Base-by-base conservation (phyloP, 768 basidiomycete species). In the Ramaria sp. region DNA sequence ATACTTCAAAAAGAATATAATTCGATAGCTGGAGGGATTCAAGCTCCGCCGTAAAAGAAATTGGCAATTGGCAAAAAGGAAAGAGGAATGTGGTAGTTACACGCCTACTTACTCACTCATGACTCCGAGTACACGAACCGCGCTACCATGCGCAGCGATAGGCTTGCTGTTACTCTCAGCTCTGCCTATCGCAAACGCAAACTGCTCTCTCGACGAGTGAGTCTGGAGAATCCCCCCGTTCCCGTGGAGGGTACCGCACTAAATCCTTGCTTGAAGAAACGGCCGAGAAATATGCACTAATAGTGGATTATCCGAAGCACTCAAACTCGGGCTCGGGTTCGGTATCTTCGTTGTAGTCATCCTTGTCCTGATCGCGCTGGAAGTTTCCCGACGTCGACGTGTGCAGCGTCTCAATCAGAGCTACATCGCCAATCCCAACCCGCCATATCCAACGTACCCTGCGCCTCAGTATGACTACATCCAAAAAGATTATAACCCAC, bases 391-490 rank as follows among this genome's bases (percentile, higher is more conserved):
- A 15, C 43, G 43, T n/a, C 22, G 53, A 20, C 53, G 53, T 16
- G 36, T 37, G 2, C 42, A 30, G 34, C 32, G 45, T 18, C n/a
- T 10, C 16, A 55, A 55, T 20, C 45, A 45, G 28, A 43, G 32
- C 6, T 55, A 55, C 42, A 30, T 55, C 41, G 32, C 42, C 20
- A 25, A 44, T 18, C 43, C 53, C 18, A 50, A 50, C 18, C 5
- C 30, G 22, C 12, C 47, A 27, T n/a, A n/a, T n/a, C 47, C 12
- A 32, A 6, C 20, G 20, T 50, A 50, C 18, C 30, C 48, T n/a
- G 34, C 28, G 8, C 34, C 28, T 6, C 3, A 20, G 15, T 50
- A 50, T n/a, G 36, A 36, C 34, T 47, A 47, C 45, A 6, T 27
- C 22, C 45, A 47, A 28, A 10, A 3, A 22, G 27, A n/a, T 27